These are phyloP conservation scores for Moesziomyces sp. DNA, from an alignment of 1,284 basidiomycete species.

Conservation along the genomic window DNA sequence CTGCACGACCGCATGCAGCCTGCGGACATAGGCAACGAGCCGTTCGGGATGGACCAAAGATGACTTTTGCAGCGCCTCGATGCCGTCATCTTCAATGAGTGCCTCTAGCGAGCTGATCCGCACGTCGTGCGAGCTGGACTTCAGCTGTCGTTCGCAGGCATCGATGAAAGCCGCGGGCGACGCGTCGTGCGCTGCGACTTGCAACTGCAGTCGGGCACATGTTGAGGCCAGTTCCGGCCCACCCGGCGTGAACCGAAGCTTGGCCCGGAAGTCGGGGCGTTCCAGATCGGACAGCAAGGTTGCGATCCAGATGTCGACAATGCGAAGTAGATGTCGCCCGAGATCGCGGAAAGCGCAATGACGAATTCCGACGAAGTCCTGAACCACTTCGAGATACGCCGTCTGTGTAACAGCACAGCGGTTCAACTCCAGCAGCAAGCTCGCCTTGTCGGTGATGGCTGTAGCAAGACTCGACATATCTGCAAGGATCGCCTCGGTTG, in stretches of 20 bases:
- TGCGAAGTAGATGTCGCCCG: slow-evolving; percentile 14
- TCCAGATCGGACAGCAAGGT: slow-evolving; percentile 15
- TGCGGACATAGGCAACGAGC: slow-evolving; percentile 9
- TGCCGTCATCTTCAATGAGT: slow-evolving; percentile 30
- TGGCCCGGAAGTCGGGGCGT: slow-evolving; percentile 12
- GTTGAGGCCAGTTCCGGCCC: slow-evolving; percentile 30
- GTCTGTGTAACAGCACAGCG: slow-evolving; percentile 47
- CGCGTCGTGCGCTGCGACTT: slow-evolving; percentile 11
- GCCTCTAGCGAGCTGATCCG: slow-evolving; percentile 36
- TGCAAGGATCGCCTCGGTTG: slow-evolving; percentile 5
- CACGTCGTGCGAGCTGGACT: slow-evolving; percentile 18
- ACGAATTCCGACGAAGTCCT: slow-evolving; percentile 28
- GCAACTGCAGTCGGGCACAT: slow-evolving; percentile 27
- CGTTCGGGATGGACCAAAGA: slow-evolving; percentile 9
- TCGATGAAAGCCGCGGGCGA: slow-evolving; percentile 15
- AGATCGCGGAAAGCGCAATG: slow-evolving; percentile 14
- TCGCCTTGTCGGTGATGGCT: slow-evolving; percentile 9
- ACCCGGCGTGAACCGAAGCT: slow-evolving; percentile 14
- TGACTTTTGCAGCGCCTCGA: slow-evolving; percentile 17
- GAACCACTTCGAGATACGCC: slow-evolving; percentile 48
- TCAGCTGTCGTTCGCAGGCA: slow-evolving; percentile 12
- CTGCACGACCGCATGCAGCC: slow-evolving; percentile 22
- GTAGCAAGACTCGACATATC: slow-evolving; percentile 18
- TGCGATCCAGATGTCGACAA: slow-evolving; percentile 18
- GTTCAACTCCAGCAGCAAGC: slow-evolving; percentile 40